A percentile compares a stretch with the other conserved stretches of the same genome.
phyloP scores from a whole-genome alignment of 2,329 filamentous ascomycete species.

The Stemphylium beticola region DNA sequence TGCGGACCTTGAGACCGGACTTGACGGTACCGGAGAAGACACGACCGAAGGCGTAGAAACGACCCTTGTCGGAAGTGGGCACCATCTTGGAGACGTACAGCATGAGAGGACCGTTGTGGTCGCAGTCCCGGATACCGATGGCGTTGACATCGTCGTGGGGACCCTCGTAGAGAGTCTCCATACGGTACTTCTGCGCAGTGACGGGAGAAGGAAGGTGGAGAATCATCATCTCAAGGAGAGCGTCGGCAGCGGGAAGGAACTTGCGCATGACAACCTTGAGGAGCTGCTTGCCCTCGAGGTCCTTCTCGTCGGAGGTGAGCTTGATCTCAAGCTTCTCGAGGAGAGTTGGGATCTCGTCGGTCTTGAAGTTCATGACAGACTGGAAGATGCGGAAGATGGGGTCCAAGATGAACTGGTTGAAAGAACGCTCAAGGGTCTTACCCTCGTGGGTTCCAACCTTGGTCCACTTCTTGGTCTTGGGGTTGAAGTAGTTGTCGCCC shows the following conservation, averaged over 20 bases:
- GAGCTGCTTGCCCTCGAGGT: slow-evolving; percentile 95
- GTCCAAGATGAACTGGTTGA: slow-evolving; percentile 99
- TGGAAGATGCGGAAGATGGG: slow-evolving; percentile 99
- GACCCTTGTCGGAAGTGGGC: slow-evolving; percentile 98
- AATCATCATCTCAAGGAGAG: slow-evolving; percentile 99
- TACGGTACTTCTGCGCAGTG: slow-evolving; percentile 96
- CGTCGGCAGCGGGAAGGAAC: slow-evolving; percentile 97
- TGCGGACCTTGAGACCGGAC: slow-evolving; percentile 99
- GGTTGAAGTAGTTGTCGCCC: slow-evolving; percentile 99
- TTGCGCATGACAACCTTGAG: slow-evolving; percentile 99
- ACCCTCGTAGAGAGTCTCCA: slow-evolving; percentile 98
- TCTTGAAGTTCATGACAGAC: slow-evolving; percentile 98
- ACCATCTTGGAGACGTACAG: slow-evolving; percentile 99
- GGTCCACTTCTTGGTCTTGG: slow-evolving; percentile 99
- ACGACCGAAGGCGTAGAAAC: slow-evolving; percentile 99
- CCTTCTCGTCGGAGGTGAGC: slow-evolving; percentile 83
- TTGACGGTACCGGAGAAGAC: slow-evolving; percentile 98
- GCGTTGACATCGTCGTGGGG: slow-evolving; percentile 88
- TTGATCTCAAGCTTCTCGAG: slow-evolving; percentile 95
- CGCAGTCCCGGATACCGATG: slow-evolving; percentile 97
- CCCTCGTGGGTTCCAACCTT: slow-evolving; percentile 83
- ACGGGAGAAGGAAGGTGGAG: slow-evolving; percentile 96
- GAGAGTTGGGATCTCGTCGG: slow-evolving; percentile 82
- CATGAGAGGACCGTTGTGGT: slow-evolving; percentile 98
- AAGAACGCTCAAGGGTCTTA: slow-evolving; percentile 92